These are phyloP conservation scores for Penicillium manginii DNA, from an alignment of 495 filamentous ascomycete species.

Conservation along the genomic window DNA sequence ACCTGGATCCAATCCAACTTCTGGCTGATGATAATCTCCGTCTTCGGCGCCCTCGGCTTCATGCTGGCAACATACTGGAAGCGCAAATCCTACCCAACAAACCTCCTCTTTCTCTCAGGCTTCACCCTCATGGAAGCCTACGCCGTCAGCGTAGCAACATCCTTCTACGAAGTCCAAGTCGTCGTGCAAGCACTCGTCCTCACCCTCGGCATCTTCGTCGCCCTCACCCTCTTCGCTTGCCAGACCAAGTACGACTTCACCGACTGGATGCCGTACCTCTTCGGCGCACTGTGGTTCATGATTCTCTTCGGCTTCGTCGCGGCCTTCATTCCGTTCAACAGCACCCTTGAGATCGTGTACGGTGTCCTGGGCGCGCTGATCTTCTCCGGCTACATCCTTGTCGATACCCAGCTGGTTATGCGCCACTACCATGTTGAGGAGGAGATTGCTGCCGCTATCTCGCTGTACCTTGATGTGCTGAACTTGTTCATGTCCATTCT, in stretches of 20 bases:
- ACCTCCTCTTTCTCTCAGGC: slow-evolving; percentile 86
- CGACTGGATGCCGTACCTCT: slow-evolving; percentile 92
- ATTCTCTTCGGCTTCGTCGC: slow-evolving; percentile 92
- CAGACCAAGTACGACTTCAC: slow-evolving; percentile 99
- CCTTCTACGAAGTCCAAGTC: slow-evolving; percentile 78
- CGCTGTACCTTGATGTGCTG: slow-evolving; percentile 93
- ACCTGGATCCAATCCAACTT: slow-evolving; percentile 82
- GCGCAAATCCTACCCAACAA: slow-evolving; percentile 93
- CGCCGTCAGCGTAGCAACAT: slow-evolving; percentile 86
- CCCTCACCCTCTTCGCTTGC: slow-evolving; percentile 91
- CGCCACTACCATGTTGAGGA: slow-evolving; percentile 96
- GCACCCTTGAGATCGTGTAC: slow-evolving; percentile 80
- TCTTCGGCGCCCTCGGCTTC: slow-evolving; percentile 79
- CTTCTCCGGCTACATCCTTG: slow-evolving; percentile 91
- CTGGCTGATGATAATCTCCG: slow-evolving; percentile 82
- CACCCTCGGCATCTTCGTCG: slow-evolving; percentile 91
- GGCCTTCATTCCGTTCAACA: slow-evolving; percentile 79
- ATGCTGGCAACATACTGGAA: slow-evolving; percentile 96
- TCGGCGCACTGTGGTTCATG: slow-evolving; percentile 85
- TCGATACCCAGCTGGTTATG: slow-evolving; percentile 95
- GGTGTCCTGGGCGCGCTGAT: slow-evolving; percentile 79
- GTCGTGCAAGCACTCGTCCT: slow-evolving; percentile 90
- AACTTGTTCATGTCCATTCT: slow-evolving; percentile 95
- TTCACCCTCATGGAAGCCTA: slow-evolving; percentile 96
- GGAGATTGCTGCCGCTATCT: slow-evolving; percentile 96